Evolutionary conservation across 768 basidiomycete genomes (phyloP).

Genomic region (Exsudoporus frostii): DNA sequence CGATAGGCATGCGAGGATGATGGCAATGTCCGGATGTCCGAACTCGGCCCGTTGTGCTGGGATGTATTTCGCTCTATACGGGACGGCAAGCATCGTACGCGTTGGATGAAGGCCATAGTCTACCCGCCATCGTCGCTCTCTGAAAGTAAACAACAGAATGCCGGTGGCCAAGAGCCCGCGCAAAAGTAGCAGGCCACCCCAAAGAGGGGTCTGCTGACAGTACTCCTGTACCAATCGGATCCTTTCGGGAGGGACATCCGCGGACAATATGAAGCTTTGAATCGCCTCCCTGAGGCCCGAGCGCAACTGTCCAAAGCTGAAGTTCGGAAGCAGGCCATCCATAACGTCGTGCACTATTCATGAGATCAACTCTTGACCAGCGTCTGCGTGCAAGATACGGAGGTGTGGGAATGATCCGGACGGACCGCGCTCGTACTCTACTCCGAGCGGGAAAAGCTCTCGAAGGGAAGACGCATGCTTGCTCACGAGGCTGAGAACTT

Average conservation of each 20-base stretch:
- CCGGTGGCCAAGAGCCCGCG: constrained; percentile 44
- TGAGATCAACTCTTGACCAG: background rate
- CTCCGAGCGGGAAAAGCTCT: too few relatives aligned
- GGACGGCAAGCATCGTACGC: constrained; percentile 48
- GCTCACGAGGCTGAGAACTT: constrained; percentile 21
- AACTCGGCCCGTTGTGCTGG: constrained; percentile 48
- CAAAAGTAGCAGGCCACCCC: constrained; percentile 40
- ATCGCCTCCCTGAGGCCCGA: too few relatives aligned
- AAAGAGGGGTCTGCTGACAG: constrained; percentile 19
- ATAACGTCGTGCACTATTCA: constrained; percentile 1
- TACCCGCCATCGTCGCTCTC: constrained; percentile 46
- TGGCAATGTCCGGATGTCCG: constrained; percentile 49
- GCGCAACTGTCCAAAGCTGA: constrained; percentile 7
- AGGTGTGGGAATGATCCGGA: constrained; percentile 16
- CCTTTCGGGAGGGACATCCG: too few relatives aligned
- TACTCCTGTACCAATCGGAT: background rate
- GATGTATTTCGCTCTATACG: constrained; percentile 52
- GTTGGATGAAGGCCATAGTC: constrained; percentile 46
- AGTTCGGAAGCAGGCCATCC: constrained; percentile 7
- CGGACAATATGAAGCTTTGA: too few relatives aligned
- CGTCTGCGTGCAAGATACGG: constrained; percentile 9
- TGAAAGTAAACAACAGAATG: constrained; percentile 38
- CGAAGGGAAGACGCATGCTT: background rate
- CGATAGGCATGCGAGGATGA: constrained; percentile 44
- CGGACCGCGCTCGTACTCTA: background rate